These are phyloP conservation scores for Eucalyptus brandiana DNA, from an alignment of 345 rosid genomes.

Conservation along the genomic window DNA sequence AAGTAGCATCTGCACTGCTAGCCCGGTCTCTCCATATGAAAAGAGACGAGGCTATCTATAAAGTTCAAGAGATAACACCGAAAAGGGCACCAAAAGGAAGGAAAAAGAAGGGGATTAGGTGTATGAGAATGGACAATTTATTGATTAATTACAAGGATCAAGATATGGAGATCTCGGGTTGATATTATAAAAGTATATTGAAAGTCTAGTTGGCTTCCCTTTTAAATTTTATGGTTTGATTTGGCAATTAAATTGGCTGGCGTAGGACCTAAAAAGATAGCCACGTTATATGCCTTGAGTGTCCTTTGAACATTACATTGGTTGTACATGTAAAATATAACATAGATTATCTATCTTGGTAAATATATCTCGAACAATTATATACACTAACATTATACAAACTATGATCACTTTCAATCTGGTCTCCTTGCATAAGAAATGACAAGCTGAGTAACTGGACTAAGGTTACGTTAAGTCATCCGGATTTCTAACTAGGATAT, in stretches of 20 bases:
- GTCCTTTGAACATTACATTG: background rate
- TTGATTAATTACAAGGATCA: background rate
- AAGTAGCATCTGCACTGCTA: background rate
- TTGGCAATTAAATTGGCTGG: background rate
- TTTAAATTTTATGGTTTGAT: background rate
- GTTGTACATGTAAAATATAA: background rate
- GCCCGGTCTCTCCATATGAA: background rate
- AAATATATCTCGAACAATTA: background rate
- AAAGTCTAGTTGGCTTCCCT: background rate
- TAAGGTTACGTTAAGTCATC: no score
- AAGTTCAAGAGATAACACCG: background rate
- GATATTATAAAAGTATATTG: background rate
- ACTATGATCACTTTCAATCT: background rate
- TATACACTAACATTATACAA: background rate
- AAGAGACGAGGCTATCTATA: background rate
- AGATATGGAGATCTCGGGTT: background rate
- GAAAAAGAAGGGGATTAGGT: background rate
- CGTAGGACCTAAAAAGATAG: background rate
- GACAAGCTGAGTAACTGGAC: background rate
- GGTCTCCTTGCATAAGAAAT: background rate
- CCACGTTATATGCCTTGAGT: background rate
- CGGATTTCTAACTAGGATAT: fast-evolving
- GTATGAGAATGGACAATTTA: background rate
- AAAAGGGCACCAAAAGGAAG: background rate
- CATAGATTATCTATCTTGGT: background rate